Conservation (phyloP, 169 alveolate species). For the Cryptosporidium meleagridis region DNA sequence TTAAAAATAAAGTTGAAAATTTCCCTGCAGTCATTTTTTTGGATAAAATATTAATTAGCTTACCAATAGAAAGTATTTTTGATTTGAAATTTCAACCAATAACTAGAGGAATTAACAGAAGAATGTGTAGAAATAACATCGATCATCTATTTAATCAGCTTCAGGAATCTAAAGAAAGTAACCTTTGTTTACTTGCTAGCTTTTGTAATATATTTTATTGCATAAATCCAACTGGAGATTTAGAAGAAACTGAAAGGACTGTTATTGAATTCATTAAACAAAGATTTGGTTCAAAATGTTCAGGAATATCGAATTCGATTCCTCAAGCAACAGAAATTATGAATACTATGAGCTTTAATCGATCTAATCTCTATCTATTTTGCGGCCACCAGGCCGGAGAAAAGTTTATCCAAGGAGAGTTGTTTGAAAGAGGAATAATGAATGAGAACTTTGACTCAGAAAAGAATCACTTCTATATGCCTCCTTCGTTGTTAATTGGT, state of each 20-base stretch:
- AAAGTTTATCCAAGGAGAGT: slow-evolving; percentile 52
- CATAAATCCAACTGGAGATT: slow-evolving; percentile 69
- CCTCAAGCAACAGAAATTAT: slow-evolving; percentile 25
- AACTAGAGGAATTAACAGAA: slow-evolving; percentile 42
- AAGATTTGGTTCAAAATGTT: slow-evolving; percentile 16
- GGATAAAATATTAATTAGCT: slow-evolving; percentile 19
- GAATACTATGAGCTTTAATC: slow-evolving; percentile 2
- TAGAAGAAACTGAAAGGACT: slow-evolving; percentile 38
- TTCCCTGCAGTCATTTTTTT: slow-evolving; percentile 16
- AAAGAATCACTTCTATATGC: not conserved
- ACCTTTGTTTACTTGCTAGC: not conserved
- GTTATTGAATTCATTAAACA: slow-evolving; percentile 4
- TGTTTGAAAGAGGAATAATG: slow-evolving; percentile 40
- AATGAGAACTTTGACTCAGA: not conserved
- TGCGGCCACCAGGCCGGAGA: slow-evolving; percentile 75
- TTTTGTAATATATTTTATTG: slow-evolving; percentile 44
- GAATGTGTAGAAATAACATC: not conserved
- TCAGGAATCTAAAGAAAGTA: not conserved
- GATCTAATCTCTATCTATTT: slow-evolving; percentile 43
- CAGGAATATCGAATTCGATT: slow-evolving; percentile 37
- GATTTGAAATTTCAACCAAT: slow-evolving; percentile 34
- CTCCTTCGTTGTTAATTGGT: slow-evolving; percentile 67
- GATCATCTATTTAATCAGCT: not conserved
- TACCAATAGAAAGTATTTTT: slow-evolving; percentile 43
- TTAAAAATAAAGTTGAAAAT: not conserved